phyloP scores from a whole-genome alignment of 2,329 filamentous ascomycete species.

The Hirsutella thompsonii region DNA sequence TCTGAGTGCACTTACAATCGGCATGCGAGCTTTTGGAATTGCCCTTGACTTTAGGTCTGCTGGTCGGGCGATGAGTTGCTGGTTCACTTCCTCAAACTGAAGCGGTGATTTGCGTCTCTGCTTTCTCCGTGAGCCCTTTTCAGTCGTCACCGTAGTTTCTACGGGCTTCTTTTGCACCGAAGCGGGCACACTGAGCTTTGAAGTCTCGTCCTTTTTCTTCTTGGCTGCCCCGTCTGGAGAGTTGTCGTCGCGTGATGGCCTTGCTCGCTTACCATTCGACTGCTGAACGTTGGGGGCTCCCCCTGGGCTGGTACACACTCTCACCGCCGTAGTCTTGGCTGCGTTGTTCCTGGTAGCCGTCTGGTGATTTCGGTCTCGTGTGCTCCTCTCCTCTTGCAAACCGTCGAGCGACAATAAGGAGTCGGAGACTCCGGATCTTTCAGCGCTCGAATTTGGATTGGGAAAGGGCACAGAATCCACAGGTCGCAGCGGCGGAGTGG shows the following conservation, averaged over 20 bases:
- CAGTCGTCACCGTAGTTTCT: not conserved
- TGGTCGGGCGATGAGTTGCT: slow-evolving; percentile 10
- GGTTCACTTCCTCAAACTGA: slow-evolving; percentile 17
- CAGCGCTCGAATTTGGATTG: not conserved
- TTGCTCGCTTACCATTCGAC: too few species aligned
- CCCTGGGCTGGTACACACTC: too few species aligned
- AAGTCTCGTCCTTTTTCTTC: not conserved
- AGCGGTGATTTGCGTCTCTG: slow-evolving; percentile 21
- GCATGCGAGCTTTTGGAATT: slow-evolving; percentile 3
- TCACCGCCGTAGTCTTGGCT: too few species aligned
- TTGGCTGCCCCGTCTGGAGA: too few species aligned
- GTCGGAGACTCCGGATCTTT: too few species aligned
- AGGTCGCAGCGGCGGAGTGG: slow-evolving; percentile 5
- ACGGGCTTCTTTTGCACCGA: not conserved
- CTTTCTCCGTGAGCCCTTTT: slow-evolving; percentile 11
- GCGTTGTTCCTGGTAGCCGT: too few species aligned
- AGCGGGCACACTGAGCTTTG: not conserved
- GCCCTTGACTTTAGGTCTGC: not conserved
- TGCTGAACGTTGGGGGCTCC: too few species aligned
- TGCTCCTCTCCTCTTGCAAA: too few species aligned
- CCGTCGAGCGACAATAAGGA: too few species aligned
- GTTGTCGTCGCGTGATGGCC: too few species aligned
- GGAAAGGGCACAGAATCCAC: not conserved
- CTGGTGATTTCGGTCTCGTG: too few species aligned
- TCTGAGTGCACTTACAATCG: slow-evolving; percentile 7